Base-by-base conservation (phyloP, 371 early-diverging fungal genomes). In the Zopfochytrium polystomum region DNA sequence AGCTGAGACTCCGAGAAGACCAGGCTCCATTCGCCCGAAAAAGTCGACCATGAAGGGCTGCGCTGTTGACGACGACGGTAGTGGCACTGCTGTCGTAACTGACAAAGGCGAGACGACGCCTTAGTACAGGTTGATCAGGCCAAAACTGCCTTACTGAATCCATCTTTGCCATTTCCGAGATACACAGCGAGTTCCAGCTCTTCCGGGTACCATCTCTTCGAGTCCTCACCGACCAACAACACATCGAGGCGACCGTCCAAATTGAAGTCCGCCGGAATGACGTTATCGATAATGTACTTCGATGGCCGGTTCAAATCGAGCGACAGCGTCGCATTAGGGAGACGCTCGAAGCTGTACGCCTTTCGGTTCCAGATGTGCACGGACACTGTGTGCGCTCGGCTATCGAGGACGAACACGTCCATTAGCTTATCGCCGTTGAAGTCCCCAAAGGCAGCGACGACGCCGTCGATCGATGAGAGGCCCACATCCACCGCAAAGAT, bases 191-290 rank as follows among this genome's bases (percentile, higher is more conserved):
- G 82, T 38, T 71, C 60, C 1, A 90, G 68, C 43, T 87, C 87
- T 3, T 65, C 72, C 20, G 73, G 63, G 50, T 70, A 70, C n/a
- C n/a, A n/a, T n/a, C n/a, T n/a, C 11, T 72, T 67, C 9, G 20
- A 20, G 31, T 7, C 5, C 63, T 81, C 79, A 0, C 80, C 82
- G 85, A 91, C 85, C 2, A 93, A 62, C 22, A 95, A 72, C 1
- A 95, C 62, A 68, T 95, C 95, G 46, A 93, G 68, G 20, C 81
- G 71, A 15, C 94, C 95, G 67, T 93, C 94, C 66, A 85, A 86
- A 62, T 92, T 85, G 50, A 80, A 92, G 65, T 95, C 94, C 45
- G 88, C 88, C 5, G 91, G 86, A 7, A 93, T 78, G 22, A 90
- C 82, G 55, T 87, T 88, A 33, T 15, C 3, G 26, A 29, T 0